phyloP scores from a whole-genome alignment of 1,284 basidiomycete species.

The Pulveroboletus sp. region DNA sequence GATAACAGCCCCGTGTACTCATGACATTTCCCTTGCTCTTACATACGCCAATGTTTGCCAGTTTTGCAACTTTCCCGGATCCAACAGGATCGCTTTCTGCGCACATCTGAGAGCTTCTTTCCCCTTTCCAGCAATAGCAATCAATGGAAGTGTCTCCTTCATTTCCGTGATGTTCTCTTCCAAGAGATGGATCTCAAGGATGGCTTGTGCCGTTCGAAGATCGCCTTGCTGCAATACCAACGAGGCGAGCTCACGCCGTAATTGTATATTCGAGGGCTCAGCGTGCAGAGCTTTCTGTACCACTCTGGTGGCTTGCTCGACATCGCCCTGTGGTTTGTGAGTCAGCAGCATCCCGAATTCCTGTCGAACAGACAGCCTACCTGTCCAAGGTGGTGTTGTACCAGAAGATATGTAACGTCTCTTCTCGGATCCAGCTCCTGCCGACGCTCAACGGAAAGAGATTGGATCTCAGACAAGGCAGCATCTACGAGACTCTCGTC shows the following conservation, averaged over 20 bases:
- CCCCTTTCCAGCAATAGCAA: slow-evolving; percentile 41
- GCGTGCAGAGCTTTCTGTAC: slow-evolving; percentile 57
- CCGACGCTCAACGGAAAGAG: slow-evolving; percentile 63
- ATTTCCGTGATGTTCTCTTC: slow-evolving; percentile 35
- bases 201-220: slow-evolving; percentile 42
- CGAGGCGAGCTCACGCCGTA: slow-evolving; percentile 53
- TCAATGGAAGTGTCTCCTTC: slow-evolving; percentile 46
- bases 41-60: slow-evolving; percentile 67
- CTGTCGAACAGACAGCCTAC: slow-evolving; percentile 39
- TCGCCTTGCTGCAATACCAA: slow-evolving; percentile 53
- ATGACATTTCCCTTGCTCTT: slow-evolving; percentile 34
- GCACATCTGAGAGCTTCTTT: slow-evolving; percentile 46
- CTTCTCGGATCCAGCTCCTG: slow-evolving; percentile 63
- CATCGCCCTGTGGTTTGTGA: slow-evolving; percentile 45
- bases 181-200: slow-evolving; percentile 37
- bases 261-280: slow-evolving; percentile 53
- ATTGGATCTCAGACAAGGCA: slow-evolving; percentile 78
- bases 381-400: slow-evolving; percentile 66
- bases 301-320: slow-evolving; percentile 49
- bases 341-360: slow-evolving; percentile 1
- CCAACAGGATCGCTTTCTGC: slow-evolving; percentile 68
- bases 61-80: slow-evolving; percentile 57
- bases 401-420: slow-evolving; percentile 67
- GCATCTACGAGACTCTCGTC: slow-evolving; percentile 87
- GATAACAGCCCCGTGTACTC: slow-evolving; percentile 17